Evolutionary conservation across 2,329 filamentous ascomycete species (phyloP), one percentile per base, ranked within the genome.

Genomic region (Sclerotiophoma versabilis): DNA sequence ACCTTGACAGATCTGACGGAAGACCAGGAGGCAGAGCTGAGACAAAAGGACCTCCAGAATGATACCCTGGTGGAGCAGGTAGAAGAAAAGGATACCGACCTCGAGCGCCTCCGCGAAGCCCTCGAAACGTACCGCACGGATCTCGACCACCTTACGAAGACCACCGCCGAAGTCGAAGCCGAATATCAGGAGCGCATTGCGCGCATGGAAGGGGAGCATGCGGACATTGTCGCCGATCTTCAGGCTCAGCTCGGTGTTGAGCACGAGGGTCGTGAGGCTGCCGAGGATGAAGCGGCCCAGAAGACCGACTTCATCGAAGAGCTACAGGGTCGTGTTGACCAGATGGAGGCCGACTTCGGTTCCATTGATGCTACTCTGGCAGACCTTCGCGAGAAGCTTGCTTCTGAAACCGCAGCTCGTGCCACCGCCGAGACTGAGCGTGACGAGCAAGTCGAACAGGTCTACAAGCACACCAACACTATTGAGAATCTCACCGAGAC

Each of bases 61-160:
- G 49, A 62, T 32, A 65, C 56, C 4, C 58, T 75, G 19, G 49
- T 67, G 15, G 56, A 69, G 12, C 66, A 75, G 30, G 45, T 70
- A 22, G 59, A 64, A 3, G 69, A 77, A 17, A 71, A 75, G 30
- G 69, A 75, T n/a, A 68, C 58, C 8, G 68, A 64, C 20, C 54
- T 77, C 11, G 68, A 73, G 17, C 74, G 71, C 20, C 66, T 80
- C n/a, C 70, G 69, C 8, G 57, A 65, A 14, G 73, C 74, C 9
- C 60, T 81, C 27, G 68, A 77, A 12, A 65, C 65, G 11, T 80
- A 78, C 57, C 73, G 71, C 25, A 54, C 59, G 9, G 76, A 80
- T 26, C 72, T 79, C 43, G 61, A 70, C 19, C 65, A 68, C 12
- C 63, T 79, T 29, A 72, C 73, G 4, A 54, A 60, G 15, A 70